Base-by-base conservation (phyloP, 2,329 filamentous ascomycete genomes). In the Aureobasidium sp. region DNA sequence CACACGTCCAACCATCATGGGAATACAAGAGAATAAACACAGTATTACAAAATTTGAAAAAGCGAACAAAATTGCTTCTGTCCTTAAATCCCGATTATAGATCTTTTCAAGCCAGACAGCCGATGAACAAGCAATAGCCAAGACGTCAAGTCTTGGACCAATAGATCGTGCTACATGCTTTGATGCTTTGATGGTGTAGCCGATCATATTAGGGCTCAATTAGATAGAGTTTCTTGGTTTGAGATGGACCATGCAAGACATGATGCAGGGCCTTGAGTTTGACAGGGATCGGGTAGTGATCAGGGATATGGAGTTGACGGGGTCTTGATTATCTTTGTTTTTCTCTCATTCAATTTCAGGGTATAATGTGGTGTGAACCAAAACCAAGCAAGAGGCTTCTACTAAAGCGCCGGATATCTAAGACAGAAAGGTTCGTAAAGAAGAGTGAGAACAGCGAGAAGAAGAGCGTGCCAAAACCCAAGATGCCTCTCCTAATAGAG, bases 351-450 rank as follows among this genome's bases (percentile, higher is more conserved):
- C 15, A 15, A 17, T 42, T 42, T 20, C 3, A 20, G 12, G 26
- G 17, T 42, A 34, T 55, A 55, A 42, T 15, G 10, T 32, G 27
- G 23, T 26, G 36, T 41, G 36, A 7, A 55, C 36, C 39, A 44
- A 32, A 29, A 20, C 23, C 29, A 42, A 55, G 26, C 52, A 27
- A 26, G 52, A 42, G 36, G 52, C 52, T 44, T 20, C 34, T 36
- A 42, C 13, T n/a, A 37, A 12, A 53, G 36, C 42, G 37, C 36
- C 52, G 52, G 52, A 55, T 55, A 55, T 55, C 52, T 55, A 55
- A 41, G 20, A 53, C 20, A 23, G n/a, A 9, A 27, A 29, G 5
- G 10, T 26, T 13, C 20, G 41, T 44, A 20, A 32, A 27, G 6
- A 17, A 17, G 8, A 46, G 7, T 29, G 26, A 29, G 13, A 48